Evolutionary conservation across 495 filamentous ascomycete genomes (phyloP), one percentile per base, ranked within the genome.

Genomic region (Lasiosphaeria ovina): DNA sequence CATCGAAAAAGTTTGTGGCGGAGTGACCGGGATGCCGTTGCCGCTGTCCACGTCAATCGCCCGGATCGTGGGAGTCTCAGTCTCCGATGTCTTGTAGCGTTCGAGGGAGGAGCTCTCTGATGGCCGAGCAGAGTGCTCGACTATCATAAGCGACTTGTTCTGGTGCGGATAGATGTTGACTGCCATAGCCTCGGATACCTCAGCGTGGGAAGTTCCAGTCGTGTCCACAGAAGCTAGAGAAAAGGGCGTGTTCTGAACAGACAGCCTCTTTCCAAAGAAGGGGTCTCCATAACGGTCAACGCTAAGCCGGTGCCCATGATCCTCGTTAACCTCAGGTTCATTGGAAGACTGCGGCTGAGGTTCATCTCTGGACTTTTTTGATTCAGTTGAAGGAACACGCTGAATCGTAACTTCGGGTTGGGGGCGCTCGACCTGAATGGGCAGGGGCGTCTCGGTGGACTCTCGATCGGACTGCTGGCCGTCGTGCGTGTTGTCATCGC

Each of bases 131-230:
- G 77, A 84, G 64, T 92, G 88, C 45, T 95, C 83, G 45, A 96
- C 86, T 57, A 95, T 74, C 50, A 94, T 74, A 10, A 91, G 77
- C 3, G 90, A 93, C 60, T 87, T 85, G 62, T 96, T 97, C 69
- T 92, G 90, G 70, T 97, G 92, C 3, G 91, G 86, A 68, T 88
- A 94, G 38, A 96, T 87, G 59, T 84, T 87, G 50, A 97, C 85
- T 16, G 89, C 89, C 60, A 86, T 87, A 11, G 92, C 92, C 74
- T 97, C 91, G 50, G 85, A 85, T 48, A 89, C 79, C 65, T 87
- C 86, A 9, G 79, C 78, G 51, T 77, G 76, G 0, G 79, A 76
- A 8, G 80, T 81, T 48, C 69, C 79, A 57, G 76, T 78, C 55
- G 81, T 83, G 56, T 80, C 81, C 44, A 85, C 80, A 0, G 85